Base-by-base conservation (phyloP, 148 eudicot species). In the Rhododendron henanense region DNA sequence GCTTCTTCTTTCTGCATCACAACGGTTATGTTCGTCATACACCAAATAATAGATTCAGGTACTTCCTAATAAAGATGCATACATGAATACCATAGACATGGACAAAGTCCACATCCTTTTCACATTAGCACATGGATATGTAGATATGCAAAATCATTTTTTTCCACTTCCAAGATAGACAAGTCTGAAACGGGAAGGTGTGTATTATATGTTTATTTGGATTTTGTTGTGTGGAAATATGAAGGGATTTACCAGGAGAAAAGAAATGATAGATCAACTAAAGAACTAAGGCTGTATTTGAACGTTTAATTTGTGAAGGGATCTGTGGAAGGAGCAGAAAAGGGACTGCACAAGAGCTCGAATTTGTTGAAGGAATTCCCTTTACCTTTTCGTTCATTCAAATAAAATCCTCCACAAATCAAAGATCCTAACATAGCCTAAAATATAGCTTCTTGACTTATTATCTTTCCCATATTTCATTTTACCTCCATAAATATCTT, bases 1-100 rank as follows among this genome's bases (percentile, higher is more conserved):
- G 83, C 47, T 81, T 57, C 83, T 80, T 53, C n/a, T 81, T 81
- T 81, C 83, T 81, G 48, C 83, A 81, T 28, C 6, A 19, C 45
- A 57, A 33, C 1, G 41, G 19, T 31, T 81, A 35, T 18, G 9
- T 81, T 55, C 2, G 2, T 55, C 28, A 81, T 81, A 33, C 13
- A 21, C 45, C 25, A 81, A 45, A 35, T 81, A 53, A 13, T 19
- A 57, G 47, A 63, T 33, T 81, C 37, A 39, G 65, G 37, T 47
- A 53, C 41, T 53, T 33, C 65, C 13, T 16, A 53, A 1, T 33
- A 25, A 45, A 53, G 51, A 81, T 50, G 83, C 28, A 7, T 2
- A 33, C 13, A 81, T 18, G 10, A 51, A 55, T 51, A 33, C 35
- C 2, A 18, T 31, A 33, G 7, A 53, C 35, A 13, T 53, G 83